Evolutionary conservation across 192 early-diverging fungal genomes (phyloP).

Genomic region (Glomus cerebriforme): DNA sequence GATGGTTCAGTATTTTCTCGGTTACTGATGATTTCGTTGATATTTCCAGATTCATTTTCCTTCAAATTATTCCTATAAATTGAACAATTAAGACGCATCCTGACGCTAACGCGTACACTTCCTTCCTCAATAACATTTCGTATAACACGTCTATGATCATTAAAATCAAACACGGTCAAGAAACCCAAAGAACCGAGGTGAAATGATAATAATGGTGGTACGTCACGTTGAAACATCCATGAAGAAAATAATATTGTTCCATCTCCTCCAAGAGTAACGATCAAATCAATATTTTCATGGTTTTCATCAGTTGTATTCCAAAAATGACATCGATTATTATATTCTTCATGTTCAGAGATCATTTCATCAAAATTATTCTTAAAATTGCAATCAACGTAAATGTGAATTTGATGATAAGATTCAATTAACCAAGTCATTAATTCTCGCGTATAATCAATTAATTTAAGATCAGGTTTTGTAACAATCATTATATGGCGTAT

Average conservation of each 20-base stretch:
- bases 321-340: constrained; percentile 23
- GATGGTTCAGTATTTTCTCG: neutral
- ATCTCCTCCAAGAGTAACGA: constrained; percentile 78
- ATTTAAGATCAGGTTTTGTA: constrained; percentile 41
- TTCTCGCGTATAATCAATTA: constrained; percentile 37
- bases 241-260: constrained; percentile 90
- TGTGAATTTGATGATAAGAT: constrained; percentile 31
- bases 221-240: constrained; percentile 79
- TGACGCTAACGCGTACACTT: constrained; percentile 78
- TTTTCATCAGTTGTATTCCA: constrained; percentile 30
- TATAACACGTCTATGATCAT: constrained; percentile 57
- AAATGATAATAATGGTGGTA: constrained; percentile 90
- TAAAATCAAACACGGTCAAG: constrained; percentile 82
- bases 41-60: constrained; percentile 33
- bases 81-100: constrained; percentile 86
- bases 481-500: constrained; percentile 41
- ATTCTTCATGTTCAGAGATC: constrained; percentile 36
- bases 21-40: constrained; percentile 43
- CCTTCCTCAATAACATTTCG: constrained; percentile 43
- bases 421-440: constrained; percentile 34
- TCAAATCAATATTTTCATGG: constrained; percentile 34
- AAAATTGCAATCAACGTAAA: constrained; percentile 38
- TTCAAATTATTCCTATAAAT: constrained; percentile 57
- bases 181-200: constrained; percentile 92
- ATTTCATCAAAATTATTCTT: constrained; percentile 3